A percentile compares a stretch with the other conserved stretches of the same genome.
Evolutionary conservation across 495 filamentous ascomycete genomes (phyloP).

Genomic region (Xeromyces bisporus): DNA sequence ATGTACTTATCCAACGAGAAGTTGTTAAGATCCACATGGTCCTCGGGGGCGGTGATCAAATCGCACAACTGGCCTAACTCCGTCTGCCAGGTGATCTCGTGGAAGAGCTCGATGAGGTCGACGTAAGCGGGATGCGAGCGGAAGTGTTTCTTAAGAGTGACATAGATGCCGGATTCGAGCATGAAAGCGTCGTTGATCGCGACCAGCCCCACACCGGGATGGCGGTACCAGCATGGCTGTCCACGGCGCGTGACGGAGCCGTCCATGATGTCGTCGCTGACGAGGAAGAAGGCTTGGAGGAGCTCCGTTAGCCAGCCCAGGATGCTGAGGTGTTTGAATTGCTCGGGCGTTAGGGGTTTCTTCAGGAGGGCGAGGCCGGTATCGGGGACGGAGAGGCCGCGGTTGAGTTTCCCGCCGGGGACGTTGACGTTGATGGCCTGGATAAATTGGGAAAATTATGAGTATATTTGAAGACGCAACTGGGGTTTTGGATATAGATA

Average conservation of each 20-base stretch:
- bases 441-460: conserved; percentile 3
- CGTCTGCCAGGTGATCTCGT: conserved; percentile 82
- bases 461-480: conserved; percentile 1
- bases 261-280: conserved; percentile 99
- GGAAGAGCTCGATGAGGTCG: conserved; percentile 86
- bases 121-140: conserved; percentile 68
- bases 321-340: conserved; percentile 69
- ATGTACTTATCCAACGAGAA: conserved; percentile 90
- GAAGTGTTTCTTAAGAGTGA: conserved; percentile 86
- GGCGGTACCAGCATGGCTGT: conserved; percentile 86
- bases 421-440: conserved; percentile 72
- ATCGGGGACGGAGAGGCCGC: conserved; percentile 94
- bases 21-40: conserved; percentile 69
- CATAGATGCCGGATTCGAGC: conserved; percentile 80
- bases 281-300: conserved; percentile 95
- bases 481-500: too few species aligned
- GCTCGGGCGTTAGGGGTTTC: conserved; percentile 51
- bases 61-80: conserved; percentile 91
- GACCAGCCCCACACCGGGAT: conserved; percentile 72
- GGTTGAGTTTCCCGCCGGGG: conserved; percentile 92
- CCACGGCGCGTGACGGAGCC: conserved; percentile 80
- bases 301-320: conserved; percentile 96
- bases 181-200: conserved; percentile 98
- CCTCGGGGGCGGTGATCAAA: conserved; percentile 88
- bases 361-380: conserved; percentile 63